A percentile compares a stretch with the other conserved stretches of the same genome.
phyloP scores from a whole-genome alignment of 176 grass and related monocot species.

The Typha latifolia region DNA sequence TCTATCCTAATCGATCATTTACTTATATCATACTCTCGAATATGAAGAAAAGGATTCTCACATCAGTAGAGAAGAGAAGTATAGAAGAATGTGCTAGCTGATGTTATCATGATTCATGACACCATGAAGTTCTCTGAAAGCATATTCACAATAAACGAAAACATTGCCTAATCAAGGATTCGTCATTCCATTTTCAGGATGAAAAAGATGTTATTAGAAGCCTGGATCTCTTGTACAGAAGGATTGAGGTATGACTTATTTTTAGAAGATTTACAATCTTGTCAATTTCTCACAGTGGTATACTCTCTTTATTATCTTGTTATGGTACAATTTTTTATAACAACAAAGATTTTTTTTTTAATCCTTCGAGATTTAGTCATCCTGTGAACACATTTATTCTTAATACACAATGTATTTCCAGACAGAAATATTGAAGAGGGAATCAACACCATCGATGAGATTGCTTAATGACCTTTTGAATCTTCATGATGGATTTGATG shows the following conservation, averaged over 20 bases:
- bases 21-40: no score
- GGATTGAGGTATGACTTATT: slow-evolving; percentile 51
- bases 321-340: not conserved
- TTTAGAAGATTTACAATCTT: not conserved
- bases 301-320: no score
- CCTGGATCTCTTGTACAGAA: slow-evolving; percentile 89
- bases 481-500: slow-evolving; percentile 70
- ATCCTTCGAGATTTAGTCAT: not conserved
- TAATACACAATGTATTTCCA: slow-evolving; percentile 16
- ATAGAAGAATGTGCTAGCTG: no score
- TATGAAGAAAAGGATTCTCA: no score
- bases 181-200: slow-evolving; percentile 36
- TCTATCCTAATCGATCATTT: no score
- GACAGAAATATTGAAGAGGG: slow-evolving; percentile 85
- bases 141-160: slow-evolving; percentile 10
- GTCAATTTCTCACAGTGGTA: not conserved
- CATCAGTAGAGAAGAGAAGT: no score
- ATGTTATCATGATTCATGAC: no score
- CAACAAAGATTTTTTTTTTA: not conserved
- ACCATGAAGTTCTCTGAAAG: not conserved
- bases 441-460: slow-evolving; percentile 80
- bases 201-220: slow-evolving; percentile 85
- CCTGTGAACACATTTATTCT: not conserved
- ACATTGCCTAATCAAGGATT: slow-evolving; percentile 11
- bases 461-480: slow-evolving; percentile 87